These are phyloP conservation scores for Salix arbutifolia DNA, from an alignment of 345 rosid genomes.

Conservation along the genomic window DNA sequence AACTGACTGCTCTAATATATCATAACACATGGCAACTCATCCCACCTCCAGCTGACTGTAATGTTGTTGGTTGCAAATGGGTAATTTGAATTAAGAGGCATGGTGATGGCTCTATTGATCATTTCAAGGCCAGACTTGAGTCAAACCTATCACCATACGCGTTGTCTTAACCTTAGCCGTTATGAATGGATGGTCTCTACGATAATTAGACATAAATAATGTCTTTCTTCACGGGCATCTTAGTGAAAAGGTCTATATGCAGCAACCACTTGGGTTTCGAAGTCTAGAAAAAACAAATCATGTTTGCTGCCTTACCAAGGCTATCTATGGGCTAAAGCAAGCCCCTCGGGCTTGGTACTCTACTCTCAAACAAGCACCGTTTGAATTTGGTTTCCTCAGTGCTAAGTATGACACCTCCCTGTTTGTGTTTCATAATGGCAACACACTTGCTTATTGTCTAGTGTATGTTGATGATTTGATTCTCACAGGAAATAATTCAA, in stretches of 20 bases:
- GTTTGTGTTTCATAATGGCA: not conserved
- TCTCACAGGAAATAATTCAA: not conserved
- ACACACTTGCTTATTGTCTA: not conserved
- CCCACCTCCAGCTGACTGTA: not conserved
- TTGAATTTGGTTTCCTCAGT: too few relatives aligned
- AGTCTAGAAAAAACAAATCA: too few relatives aligned
- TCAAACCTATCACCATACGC: accelerated
- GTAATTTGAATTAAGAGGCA: not conserved
- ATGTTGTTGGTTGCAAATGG: not conserved
- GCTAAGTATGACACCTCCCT: too few relatives aligned
- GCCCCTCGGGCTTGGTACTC: not conserved
- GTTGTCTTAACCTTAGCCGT: not conserved
- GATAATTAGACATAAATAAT: not conserved
- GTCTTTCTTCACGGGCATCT: not conserved
- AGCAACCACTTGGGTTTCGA: not conserved
- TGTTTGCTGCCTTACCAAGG: not conserved
- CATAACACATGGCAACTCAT: not conserved
- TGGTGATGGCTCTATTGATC: not conserved
- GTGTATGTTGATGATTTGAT: not conserved
- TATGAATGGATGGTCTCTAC: not conserved
- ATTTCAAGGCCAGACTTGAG: not conserved
- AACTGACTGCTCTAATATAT: not conserved
- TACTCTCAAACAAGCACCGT: accelerated
- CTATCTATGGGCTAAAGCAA: not conserved
- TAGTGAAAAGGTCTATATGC: not conserved